Conservation (phyloP, 2,329 filamentous ascomycete genomes). For the Talaromyces atroroseus region DNA sequence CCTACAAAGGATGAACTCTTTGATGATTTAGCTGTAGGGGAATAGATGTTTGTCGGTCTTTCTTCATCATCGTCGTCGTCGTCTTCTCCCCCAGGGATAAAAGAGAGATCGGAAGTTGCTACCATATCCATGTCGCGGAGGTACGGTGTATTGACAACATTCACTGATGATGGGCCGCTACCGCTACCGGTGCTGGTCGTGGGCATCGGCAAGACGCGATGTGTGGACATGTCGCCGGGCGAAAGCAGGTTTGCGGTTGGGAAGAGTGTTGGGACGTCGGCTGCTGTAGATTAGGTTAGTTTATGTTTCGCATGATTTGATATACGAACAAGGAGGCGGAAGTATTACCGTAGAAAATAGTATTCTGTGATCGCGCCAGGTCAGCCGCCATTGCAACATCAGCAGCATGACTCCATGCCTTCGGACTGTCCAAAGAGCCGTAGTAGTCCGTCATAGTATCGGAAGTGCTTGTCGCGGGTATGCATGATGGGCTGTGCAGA, state of each 20-base stretch:
- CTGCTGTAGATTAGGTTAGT: slow-evolving; percentile 22
- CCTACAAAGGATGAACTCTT: neutral
- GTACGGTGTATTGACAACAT: slow-evolving; percentile 5
- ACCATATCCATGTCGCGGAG: neutral
- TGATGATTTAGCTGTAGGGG: neutral
- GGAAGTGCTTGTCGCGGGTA: slow-evolving; percentile 28
- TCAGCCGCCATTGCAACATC: slow-evolving; percentile 4
- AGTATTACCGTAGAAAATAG: slow-evolving; percentile 24
- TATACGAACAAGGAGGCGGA: neutral
- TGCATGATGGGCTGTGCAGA: slow-evolving; percentile 27
- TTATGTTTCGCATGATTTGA: slow-evolving; percentile 19
- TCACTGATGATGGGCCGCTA: slow-evolving; percentile 16
- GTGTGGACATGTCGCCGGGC: slow-evolving; percentile 21
- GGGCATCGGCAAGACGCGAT: slow-evolving; percentile 34
- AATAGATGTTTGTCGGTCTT: neutral
- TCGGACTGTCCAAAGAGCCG: slow-evolving; percentile 23
- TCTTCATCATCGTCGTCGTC: neutral
- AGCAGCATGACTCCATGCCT: slow-evolving; percentile 24
- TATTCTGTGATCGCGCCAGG: slow-evolving; percentile 18
- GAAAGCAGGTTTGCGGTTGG: slow-evolving; percentile 20
- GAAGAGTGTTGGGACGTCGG: slow-evolving; percentile 24
- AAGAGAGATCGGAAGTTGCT: neutral
- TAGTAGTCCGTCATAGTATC: slow-evolving; percentile 25
- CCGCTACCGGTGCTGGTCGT: slow-evolving; percentile 15
- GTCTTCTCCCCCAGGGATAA: neutral